These are phyloP conservation scores for Candida lessepsii DNA, from an alignment of 805 yeast species.

Conservation along the genomic window DNA sequence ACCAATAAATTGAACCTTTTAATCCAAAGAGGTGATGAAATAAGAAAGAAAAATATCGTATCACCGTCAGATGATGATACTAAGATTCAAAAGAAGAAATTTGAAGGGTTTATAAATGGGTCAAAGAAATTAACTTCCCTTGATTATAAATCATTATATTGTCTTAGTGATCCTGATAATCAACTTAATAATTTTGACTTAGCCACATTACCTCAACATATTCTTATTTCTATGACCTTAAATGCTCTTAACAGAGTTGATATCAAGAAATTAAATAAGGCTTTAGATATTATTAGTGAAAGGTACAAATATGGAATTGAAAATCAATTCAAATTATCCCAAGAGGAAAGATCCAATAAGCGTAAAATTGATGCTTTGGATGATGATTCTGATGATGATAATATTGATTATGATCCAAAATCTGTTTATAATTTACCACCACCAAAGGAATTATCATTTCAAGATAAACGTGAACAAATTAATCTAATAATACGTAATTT, in stretches of 20 bases:
- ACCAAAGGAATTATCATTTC: constrained; percentile 51
- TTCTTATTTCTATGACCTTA: constrained; percentile 62
- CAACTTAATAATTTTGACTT: constrained; percentile 70
- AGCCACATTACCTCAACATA: constrained; percentile 60
- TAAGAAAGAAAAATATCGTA: constrained; percentile 39
- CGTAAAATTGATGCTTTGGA: constrained; percentile 6
- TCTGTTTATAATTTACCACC: constrained; percentile 53
- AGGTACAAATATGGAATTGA: constrained; percentile 51
- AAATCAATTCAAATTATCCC: constrained; percentile 3
- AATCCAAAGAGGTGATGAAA: constrained; percentile 38
- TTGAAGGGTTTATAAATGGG: constrained; percentile 41
- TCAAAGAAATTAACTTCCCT: constrained; percentile 26
- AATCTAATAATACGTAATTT: constrained; percentile 58
- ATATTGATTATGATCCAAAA: constrained; percentile 37
- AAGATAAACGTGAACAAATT: constrained; percentile 58
- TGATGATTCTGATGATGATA: constrained; percentile 33
- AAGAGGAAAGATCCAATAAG: constrained; percentile 6
- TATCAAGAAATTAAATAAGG: constrained; percentile 54
- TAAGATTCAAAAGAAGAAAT: constrained; percentile 35
- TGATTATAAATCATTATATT: constrained; percentile 63
- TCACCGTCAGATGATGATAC: constrained; percentile 27
- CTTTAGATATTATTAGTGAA: constrained; percentile 64
- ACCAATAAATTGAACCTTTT: constrained; percentile 29
- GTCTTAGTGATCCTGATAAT: constrained; percentile 59
- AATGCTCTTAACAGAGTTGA: constrained; percentile 62